A percentile compares a stretch with the other conserved stretches of the same genome.
phyloP scores from a whole-genome alignment of 2,329 filamentous ascomycete genomes.

The Fusarium humuli region DNA sequence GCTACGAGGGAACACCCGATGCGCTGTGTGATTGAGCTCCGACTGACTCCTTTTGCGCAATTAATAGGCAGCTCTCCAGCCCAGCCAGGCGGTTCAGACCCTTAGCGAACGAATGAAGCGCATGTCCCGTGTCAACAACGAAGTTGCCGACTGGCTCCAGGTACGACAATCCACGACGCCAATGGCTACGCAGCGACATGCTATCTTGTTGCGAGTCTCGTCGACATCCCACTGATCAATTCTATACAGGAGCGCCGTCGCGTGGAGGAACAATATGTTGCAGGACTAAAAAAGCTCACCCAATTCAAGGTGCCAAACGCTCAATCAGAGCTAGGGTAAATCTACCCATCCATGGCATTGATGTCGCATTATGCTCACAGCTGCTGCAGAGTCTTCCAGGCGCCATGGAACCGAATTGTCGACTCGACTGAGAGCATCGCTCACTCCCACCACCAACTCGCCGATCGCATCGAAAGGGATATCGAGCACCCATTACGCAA shows the following conservation, averaged over 20 bases:
- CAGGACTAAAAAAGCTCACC: conserved; percentile 83
- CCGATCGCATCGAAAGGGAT: conserved; percentile 85
- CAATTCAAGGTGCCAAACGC: conserved; percentile 79
- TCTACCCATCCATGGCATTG: conserved; percentile 23
- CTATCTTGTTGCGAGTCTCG: not conserved
- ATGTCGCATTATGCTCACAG: conserved; percentile 30
- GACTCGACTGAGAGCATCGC: conserved; percentile 83
- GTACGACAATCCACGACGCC: conserved; percentile 62
- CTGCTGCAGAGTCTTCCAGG: conserved; percentile 81
- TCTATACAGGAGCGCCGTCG: conserved; percentile 83
- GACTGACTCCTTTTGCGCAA: conserved; percentile 37
- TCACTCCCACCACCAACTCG: conserved; percentile 83
- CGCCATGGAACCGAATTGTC: conserved; percentile 90
- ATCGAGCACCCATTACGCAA: conserved; percentile 85
- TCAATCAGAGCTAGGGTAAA: conserved; percentile 87
- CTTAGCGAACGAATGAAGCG: conserved; percentile 89
- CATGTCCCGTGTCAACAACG: conserved; percentile 85
- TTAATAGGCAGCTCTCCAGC: conserved; percentile 80
- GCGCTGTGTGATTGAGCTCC: not conserved
- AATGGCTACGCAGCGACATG: conserved; percentile 15
- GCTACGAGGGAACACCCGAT: not conserved
- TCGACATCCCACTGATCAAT: conserved; percentile 19
- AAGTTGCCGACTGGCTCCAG: conserved; percentile 97
- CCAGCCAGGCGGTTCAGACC: conserved; percentile 81
- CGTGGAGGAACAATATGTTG: conserved; percentile 91